Percentiles rank a stretch among this genome's conserved stretches.
phyloP scores from a whole-genome alignment of 768 basidiomycete genomes.

The Omphalotus guepiniiformis region DNA sequence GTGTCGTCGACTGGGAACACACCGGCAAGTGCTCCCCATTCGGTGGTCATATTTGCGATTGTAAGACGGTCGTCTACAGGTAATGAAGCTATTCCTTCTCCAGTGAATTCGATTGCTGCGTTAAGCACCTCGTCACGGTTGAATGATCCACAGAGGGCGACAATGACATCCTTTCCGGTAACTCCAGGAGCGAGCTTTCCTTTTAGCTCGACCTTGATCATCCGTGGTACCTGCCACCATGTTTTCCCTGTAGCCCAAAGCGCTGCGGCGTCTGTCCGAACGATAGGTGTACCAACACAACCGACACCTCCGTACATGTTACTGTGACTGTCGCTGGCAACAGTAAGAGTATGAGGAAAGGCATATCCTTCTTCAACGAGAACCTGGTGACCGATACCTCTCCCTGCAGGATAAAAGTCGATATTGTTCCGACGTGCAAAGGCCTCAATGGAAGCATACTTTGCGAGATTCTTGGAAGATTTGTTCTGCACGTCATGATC shows the following conservation, averaged over 20 bases:
- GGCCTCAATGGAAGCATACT: conserved; percentile 88
- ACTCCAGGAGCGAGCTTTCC: conserved; percentile 84
- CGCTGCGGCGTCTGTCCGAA: conserved; percentile 90
- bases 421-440: conserved; percentile 83
- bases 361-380: conserved; percentile 99
- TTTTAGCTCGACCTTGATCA: conserved; percentile 90
- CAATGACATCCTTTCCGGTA: conserved; percentile 97
- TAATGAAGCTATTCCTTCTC: conserved; percentile 76
- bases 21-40: conserved; percentile 97
- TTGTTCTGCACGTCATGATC: conserved; percentile 99
- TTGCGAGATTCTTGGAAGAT: conserved; percentile 81
- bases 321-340: conserved; percentile 93
- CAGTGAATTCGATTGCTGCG: conserved; percentile 93
- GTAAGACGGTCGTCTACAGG: conserved; percentile 90
- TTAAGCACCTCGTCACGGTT: conserved; percentile 97
- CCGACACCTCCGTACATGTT: conserved; percentile 99
- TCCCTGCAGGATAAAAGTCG: conserved; percentile 96
- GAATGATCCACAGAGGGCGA: conserved; percentile 93
- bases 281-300: conserved; percentile 95
- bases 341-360: conserved; percentile 92
- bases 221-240: conserved; percentile 99
- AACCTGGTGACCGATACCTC: conserved; percentile 97
- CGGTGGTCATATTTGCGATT: conserved; percentile 99
- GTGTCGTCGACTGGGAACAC: conserved; percentile 90
- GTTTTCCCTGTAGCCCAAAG: conserved; percentile 98